Percentiles rank a stretch among this genome's conserved stretches.
Conservation (phyloP, 2,329 filamentous ascomycete genomes). For the Plectosphaerella sp. region DNA sequence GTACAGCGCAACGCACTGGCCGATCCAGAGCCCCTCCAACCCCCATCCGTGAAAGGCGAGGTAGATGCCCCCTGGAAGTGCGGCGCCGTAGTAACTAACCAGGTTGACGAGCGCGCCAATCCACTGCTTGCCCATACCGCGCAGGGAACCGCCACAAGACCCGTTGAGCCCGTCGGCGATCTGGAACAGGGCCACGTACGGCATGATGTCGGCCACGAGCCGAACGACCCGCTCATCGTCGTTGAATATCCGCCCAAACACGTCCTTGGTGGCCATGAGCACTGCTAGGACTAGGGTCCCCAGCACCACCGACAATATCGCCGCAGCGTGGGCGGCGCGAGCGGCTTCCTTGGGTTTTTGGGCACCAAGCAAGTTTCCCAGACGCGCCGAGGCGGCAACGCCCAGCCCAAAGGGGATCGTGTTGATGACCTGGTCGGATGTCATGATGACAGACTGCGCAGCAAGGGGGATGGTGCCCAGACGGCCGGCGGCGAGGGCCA, state of each 20-base stretch:
- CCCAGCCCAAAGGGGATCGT: constrained; percentile 85
- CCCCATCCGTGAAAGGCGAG: constrained; percentile 87
- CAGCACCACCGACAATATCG: constrained; percentile 65
- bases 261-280: constrained; percentile 65
- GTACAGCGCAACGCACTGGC: constrained; percentile 77
- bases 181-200: constrained; percentile 84
- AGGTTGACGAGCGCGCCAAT: constrained; percentile 79
- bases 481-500: constrained; percentile 75
- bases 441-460: constrained; percentile 87
- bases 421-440: constrained; percentile 76
- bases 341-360: constrained; percentile 61
- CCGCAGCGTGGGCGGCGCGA: constrained; percentile 70
- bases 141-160: constrained; percentile 72
- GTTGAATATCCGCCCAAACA: constrained; percentile 78
- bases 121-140: constrained; percentile 85
- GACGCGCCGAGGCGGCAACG: constrained; percentile 70
- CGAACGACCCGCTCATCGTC: constrained; percentile 66
- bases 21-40: constrained; percentile 74
- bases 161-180: constrained; percentile 86
- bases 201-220: constrained; percentile 74
- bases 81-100: constrained; percentile 78
- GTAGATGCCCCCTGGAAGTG: constrained; percentile 76
- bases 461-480: constrained; percentile 77
- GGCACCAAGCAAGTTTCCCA: constrained; percentile 77
- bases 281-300: constrained; percentile 63